Base-by-base conservation (phyloP, 768 basidiomycete genomes). In the Suillus tomentosus region DNA sequence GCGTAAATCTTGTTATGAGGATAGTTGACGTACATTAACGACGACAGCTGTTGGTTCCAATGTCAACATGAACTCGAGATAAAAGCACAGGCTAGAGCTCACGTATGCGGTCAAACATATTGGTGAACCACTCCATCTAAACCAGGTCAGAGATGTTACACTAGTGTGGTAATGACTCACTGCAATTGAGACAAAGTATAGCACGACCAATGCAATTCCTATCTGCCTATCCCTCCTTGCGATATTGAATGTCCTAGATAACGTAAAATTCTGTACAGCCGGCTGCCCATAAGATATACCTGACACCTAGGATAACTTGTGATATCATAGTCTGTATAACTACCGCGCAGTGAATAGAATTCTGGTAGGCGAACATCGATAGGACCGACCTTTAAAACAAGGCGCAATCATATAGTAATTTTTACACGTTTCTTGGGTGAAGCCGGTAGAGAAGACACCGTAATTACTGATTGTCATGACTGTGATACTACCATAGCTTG, bases 301-400 rank as follows among this genome's bases (percentile, higher is more conserved):
- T 81, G 58, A 87, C 72, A 9, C 84, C 88, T 48, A 91, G 70
- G 61, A 91, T 89, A 7, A 81, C 76, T 69, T 91, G 88, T 7
- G 88, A 89, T 53, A 87, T 77, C 82, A 86, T 85, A 0, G 79
- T 77, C 72, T 90, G 89, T 7, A 88, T 22, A 5, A 86, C 89
- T 90, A 63, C 11, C 60, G 47, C 9, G 1, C 15, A n/a, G 51
- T 24, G 37, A 63, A 68, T n/a, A 72, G 62, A 36, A 13, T 14
- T 14, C 13, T 58, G 19, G 47, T 24, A 3, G 1, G 2, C 31
- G 14, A 57, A 22, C 53, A 14, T 27, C 14, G 17, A 17, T 15
- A 5, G 7, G 40, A 53, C 45, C n/a, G 54, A 86, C 89, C 88
- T 83, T 90, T 90, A 71, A 89, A 85, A 17, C 80, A 68, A 14